Evolutionary conservation across 331 rosid genomes (phyloP).

Genomic region (Acacia concinna): DNA sequence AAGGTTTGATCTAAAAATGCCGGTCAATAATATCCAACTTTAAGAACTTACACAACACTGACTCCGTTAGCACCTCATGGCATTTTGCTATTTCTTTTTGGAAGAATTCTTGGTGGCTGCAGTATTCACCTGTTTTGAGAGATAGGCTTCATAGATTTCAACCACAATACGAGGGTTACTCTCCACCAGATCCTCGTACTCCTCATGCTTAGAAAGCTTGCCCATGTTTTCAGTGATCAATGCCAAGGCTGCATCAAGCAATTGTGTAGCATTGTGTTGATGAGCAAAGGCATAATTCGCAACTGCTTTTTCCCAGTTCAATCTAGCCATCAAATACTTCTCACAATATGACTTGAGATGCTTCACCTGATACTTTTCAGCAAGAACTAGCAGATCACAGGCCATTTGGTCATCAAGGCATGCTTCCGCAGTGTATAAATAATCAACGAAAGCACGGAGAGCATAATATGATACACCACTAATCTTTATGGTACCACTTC

Average conservation of each 20-base stretch:
- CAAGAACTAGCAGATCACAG: slow-evolving; percentile 60
- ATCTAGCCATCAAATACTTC: slow-evolving; percentile 57
- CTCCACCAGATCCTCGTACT: slow-evolving; percentile 65
- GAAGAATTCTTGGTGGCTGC: slow-evolving; percentile 42
- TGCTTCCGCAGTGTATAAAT: slow-evolving; percentile 78
- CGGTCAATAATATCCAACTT: background rate
- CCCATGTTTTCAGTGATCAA: slow-evolving; percentile 69
- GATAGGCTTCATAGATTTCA: slow-evolving; percentile 78
- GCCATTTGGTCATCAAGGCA: slow-evolving; percentile 78
- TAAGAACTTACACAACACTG: background rate
- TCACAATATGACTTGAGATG: slow-evolving; percentile 79
- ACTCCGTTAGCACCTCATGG: background rate
- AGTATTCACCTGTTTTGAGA: slow-evolving; percentile 66
- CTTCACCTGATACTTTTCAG: slow-evolving; percentile 77
- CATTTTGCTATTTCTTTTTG: background rate
- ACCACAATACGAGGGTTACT: slow-evolving; percentile 73
- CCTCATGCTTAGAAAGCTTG: slow-evolving; percentile 53
- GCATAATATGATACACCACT: slow-evolving; percentile 66
- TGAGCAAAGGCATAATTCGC: slow-evolving; percentile 63
- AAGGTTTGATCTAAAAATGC: too few species aligned
- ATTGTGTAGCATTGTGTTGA: slow-evolving; percentile 66
- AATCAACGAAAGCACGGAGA: slow-evolving; percentile 72
- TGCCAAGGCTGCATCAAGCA: slow-evolving; percentile 57
- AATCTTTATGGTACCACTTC: slow-evolving; percentile 79
- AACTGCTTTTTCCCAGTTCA: slow-evolving; percentile 78